phyloP scores from a whole-genome alignment of 345 rosid genomes.

The Eucalyptus curtisii region DNA sequence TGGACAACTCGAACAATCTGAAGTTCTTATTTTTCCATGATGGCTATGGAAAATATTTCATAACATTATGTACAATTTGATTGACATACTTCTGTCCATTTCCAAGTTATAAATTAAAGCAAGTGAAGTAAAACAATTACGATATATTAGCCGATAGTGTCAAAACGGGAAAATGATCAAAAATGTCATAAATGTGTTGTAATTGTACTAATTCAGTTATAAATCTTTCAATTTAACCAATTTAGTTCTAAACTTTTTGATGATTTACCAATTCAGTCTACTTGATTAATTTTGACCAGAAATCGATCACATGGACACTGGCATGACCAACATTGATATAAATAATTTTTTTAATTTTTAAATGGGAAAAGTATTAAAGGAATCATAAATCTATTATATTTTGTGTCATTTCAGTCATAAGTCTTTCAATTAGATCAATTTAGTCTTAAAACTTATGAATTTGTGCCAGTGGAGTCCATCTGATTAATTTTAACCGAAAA shows the following conservation, averaged over 20 bases:
- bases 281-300: fast-evolving
- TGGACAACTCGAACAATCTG: fast-evolving
- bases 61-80: neutral
- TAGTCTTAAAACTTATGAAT: fast-evolving
- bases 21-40: neutral
- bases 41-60: neutral
- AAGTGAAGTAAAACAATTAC: fast-evolving
- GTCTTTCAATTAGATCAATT: fast-evolving
- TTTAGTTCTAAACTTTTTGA: neutral
- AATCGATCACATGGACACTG: fast-evolving
- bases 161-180: neutral
- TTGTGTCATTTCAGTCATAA: fast-evolving
- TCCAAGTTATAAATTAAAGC: fast-evolving
- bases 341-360: too few species aligned
- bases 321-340: fast-evolving
- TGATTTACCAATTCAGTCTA: fast-evolving
- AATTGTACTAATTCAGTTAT: fast-evolving
- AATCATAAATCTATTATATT: too few species aligned
- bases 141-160: fast-evolving
- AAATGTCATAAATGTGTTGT: fast-evolving
- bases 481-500: fast-evolving
- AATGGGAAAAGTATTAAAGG: fast-evolving
- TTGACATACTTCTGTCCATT: neutral
- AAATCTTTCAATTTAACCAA: fast-evolving
- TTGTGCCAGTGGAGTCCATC: fast-evolving